These are phyloP conservation scores for Oryza punctata DNA, from an alignment of 176 grass and related monocot species.

Conservation along the genomic window DNA sequence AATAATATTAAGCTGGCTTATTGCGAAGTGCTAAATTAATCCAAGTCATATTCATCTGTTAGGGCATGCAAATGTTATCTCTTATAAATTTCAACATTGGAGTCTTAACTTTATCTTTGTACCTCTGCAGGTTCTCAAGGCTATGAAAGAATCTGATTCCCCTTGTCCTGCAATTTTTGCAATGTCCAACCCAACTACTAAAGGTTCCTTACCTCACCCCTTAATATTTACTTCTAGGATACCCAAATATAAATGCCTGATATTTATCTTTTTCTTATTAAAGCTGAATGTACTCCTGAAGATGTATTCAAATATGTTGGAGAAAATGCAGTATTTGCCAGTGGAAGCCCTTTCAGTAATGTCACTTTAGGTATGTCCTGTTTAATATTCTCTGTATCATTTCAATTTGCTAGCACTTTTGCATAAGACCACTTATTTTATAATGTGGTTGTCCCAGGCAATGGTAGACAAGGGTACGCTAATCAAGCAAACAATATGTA, in stretches of 20 bases:
- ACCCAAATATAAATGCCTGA: slow-evolving; percentile 29
- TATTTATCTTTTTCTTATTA: slow-evolving; percentile 38
- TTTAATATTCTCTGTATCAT: slow-evolving; percentile 27
- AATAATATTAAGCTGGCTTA: slow-evolving; percentile 3
- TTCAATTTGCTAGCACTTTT: background rate
- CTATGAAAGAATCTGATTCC: slow-evolving; percentile 93
- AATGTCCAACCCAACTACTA: slow-evolving; percentile 97
- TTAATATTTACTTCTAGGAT: background rate
- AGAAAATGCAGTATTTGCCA: slow-evolving; percentile 91
- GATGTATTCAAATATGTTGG: slow-evolving; percentile 91
- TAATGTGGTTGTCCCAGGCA: slow-evolving; percentile 46
- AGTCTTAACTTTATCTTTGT: slow-evolving; percentile 37
- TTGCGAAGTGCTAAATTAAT: background rate
- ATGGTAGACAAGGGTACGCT: slow-evolving; percentile 66
- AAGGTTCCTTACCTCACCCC: slow-evolving; percentile 49
- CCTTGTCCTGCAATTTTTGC: slow-evolving; percentile 87
- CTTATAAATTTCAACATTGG: slow-evolving; percentile 16
- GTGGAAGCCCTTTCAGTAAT: slow-evolving; percentile 90
- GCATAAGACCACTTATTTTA: slow-evolving; percentile 20
- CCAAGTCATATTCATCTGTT: slow-evolving; percentile 4
- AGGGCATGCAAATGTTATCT: background rate
- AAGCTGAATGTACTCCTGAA: slow-evolving; percentile 92
- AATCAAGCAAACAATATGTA: slow-evolving; percentile 99
- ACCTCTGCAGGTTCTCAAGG: slow-evolving; percentile 76
- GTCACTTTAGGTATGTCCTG: slow-evolving; percentile 70